Conservation (phyloP, 768 basidiomycete species). For the Heimioporus sp. region DNA sequence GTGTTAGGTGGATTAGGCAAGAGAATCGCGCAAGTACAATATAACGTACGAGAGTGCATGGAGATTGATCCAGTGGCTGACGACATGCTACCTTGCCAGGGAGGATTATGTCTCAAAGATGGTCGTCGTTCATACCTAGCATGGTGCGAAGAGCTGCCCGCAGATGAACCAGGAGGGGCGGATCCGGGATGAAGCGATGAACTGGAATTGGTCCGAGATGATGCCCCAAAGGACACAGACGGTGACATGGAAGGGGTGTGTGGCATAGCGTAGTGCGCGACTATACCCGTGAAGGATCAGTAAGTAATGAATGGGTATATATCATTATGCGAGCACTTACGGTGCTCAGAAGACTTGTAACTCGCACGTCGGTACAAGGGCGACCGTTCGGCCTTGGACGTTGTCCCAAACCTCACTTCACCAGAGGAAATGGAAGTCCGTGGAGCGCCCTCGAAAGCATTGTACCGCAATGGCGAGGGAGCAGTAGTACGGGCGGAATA, state of each 20-base stretch:
- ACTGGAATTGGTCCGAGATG: slow-evolving; percentile 52
- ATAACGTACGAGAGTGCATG: slow-evolving; percentile 40
- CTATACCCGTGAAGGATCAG: slow-evolving; percentile 12
- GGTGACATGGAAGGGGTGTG: slow-evolving; percentile 30
- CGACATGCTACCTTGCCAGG: slow-evolving; percentile 44
- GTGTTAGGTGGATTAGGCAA: slow-evolving; percentile 4
- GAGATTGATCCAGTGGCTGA: slow-evolving; percentile 34
- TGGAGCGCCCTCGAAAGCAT: slow-evolving; percentile 31
- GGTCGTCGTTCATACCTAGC: slow-evolving; percentile 42
- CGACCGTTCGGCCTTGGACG: slow-evolving; percentile 32
- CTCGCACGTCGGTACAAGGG: slow-evolving; percentile 42
- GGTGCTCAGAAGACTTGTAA: slow-evolving; percentile 43
- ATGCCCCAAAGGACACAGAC: slow-evolving; percentile 35
- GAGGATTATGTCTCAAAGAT: slow-evolving; percentile 44
- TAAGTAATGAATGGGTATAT: not conserved
- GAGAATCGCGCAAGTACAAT: not conserved
- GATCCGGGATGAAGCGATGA: slow-evolving; percentile 46
- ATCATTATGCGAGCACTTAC: slow-evolving; percentile 36
- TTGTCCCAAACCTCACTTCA: slow-evolving; percentile 33
- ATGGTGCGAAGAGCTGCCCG: slow-evolving; percentile 40
- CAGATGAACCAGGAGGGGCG: slow-evolving; percentile 36
- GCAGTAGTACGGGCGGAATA: slow-evolving; percentile 35
- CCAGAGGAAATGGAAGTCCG: slow-evolving; percentile 22
- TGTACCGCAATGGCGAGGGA: slow-evolving; percentile 42
- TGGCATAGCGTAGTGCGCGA: slow-evolving; percentile 31